phyloP scores from a whole-genome alignment of 176 grass and related monocot genomes.

The Triticum urartu region DNA sequence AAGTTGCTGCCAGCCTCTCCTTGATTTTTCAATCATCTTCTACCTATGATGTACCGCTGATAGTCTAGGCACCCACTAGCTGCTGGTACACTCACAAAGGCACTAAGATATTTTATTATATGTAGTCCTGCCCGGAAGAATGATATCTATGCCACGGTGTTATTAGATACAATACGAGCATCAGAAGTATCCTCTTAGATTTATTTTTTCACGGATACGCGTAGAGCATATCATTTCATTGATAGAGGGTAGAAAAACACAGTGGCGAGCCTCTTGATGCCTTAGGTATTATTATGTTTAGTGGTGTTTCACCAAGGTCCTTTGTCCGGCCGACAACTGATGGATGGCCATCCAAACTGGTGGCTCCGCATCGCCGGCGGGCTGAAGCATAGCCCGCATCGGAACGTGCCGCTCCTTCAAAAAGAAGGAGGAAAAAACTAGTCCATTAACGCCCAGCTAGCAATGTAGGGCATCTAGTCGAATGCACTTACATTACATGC shows the following conservation, averaged over 20 bases:
- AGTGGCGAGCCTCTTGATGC: no score
- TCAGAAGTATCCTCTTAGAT: not conserved
- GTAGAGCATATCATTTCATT: no score
- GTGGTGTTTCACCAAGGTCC: not conserved
- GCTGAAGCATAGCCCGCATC: not conserved
- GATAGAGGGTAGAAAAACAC: no score
- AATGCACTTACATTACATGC: not conserved
- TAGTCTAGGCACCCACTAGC: conserved; percentile 1
- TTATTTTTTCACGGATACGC: no score
- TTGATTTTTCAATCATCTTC: conserved; percentile 6
- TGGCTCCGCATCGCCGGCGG: not conserved
- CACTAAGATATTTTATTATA: not conserved
- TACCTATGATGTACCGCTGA: not conserved
- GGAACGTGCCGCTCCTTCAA: not conserved
- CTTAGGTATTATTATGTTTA: not conserved
- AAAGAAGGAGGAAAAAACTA: not conserved
- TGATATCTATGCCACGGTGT: not conserved
- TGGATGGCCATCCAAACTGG: not conserved
- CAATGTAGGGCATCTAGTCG: not conserved
- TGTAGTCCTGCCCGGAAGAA: not conserved
- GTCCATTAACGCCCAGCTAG: not conserved
- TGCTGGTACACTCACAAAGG: not conserved
- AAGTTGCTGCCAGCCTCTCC: conserved; percentile 5
- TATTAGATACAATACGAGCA: not conserved
- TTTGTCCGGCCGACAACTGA: not conserved